Conservation (phyloP, 768 basidiomycete species). For the Ephemerocybe angulata region DNA sequence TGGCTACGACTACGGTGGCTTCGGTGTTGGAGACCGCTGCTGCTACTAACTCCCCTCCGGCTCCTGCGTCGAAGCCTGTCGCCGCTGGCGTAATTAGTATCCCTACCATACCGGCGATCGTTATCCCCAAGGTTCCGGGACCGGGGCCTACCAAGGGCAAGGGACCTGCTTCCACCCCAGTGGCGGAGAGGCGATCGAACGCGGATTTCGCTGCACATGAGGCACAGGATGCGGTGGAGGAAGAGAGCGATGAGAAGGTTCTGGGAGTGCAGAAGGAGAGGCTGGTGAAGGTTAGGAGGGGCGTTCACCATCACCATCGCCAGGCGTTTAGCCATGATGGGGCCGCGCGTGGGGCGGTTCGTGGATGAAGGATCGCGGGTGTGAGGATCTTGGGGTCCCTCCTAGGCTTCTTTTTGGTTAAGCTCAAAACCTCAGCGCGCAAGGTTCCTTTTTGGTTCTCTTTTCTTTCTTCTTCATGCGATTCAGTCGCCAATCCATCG, state of each 20-base stretch:
- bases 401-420: too few relatives aligned
- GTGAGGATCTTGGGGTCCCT: too few relatives aligned
- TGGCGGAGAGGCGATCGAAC: not conserved
- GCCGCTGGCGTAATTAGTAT: too few relatives aligned
- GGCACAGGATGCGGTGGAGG: not conserved
- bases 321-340: too few relatives aligned
- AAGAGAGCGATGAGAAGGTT: not conserved
- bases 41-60: not conserved
- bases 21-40: not conserved
- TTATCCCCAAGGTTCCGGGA: too few relatives aligned
- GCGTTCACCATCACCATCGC: slow-evolving; percentile 1
- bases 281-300: slow-evolving; percentile 5
- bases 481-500: too few relatives aligned
- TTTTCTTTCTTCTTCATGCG: too few relatives aligned
- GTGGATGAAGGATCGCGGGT: too few relatives aligned
- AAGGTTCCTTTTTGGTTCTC: too few relatives aligned
- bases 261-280: not conserved
- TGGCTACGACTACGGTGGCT: not conserved
- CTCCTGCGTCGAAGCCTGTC: not conserved
- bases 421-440: too few relatives aligned
- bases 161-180: not conserved
- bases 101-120: too few relatives aligned
- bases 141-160: not conserved
- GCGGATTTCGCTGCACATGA: not conserved
- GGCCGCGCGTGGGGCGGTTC: too few relatives aligned